Evolutionary conservation across 2,329 filamentous ascomycete species (phyloP).

Genomic region (Neonectria sp.): DNA sequence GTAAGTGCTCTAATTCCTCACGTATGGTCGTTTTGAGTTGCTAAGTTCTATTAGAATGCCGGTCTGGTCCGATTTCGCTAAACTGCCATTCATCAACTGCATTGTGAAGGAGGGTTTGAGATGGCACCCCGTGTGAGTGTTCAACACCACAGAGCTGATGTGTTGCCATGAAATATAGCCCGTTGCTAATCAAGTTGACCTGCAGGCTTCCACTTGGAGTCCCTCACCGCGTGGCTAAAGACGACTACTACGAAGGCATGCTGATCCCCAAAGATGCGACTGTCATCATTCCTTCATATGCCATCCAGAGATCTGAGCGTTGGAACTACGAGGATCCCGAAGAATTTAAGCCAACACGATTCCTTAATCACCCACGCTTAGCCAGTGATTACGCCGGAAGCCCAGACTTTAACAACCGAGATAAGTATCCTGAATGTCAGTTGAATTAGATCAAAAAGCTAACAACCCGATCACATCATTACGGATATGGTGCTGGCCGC

Average conservation of each 20-base stretch:
- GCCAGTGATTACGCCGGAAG: background rate
- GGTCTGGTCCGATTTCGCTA: background rate
- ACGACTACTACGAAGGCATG: slow-evolving; percentile 3
- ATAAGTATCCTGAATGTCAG: background rate
- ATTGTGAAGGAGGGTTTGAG: background rate
- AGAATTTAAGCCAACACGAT: background rate
- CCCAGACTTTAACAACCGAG: background rate
- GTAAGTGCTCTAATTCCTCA: background rate
- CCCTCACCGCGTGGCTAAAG: background rate
- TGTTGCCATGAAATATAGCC: no score
- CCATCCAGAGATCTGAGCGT: background rate
- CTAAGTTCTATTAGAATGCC: background rate
- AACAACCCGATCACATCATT: slow-evolving; percentile 12
- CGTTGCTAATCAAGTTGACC: background rate
- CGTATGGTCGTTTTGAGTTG: background rate
- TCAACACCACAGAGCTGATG: background rate
- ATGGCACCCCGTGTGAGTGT: background rate
- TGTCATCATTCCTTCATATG: background rate
- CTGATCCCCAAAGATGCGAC: slow-evolving; percentile 1
- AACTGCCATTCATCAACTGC: background rate
- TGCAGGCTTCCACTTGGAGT: slow-evolving; percentile 1
- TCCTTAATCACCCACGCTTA: background rate
- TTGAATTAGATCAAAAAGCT: no score
- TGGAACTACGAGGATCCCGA: background rate
- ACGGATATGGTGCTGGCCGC: slow-evolving; percentile 54